Evolutionary conservation across 2,329 filamentous ascomycete species (phyloP).

Genomic region (Incumbomyces lentus): DNA sequence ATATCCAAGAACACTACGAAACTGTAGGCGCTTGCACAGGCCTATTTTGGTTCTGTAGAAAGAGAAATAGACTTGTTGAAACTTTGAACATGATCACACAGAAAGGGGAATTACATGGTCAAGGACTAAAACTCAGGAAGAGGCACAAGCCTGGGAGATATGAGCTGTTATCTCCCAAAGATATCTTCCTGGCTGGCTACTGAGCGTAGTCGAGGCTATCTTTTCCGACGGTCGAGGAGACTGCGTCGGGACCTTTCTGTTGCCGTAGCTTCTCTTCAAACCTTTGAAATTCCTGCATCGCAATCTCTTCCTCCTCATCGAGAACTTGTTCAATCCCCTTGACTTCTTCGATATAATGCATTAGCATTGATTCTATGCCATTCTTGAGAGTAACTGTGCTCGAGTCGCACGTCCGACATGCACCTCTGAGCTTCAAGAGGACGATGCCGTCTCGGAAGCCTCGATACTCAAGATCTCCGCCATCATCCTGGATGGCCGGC

Average conservation of each 20-base stretch:
- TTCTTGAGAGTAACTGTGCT: slow-evolving; percentile 96
- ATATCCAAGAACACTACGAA: no score
- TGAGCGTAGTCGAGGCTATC: slow-evolving; percentile 44
- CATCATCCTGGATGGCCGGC: slow-evolving; percentile 93
- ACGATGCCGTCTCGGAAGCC: slow-evolving; percentile 82
- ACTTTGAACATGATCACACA: no score
- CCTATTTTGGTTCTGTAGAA: no score
- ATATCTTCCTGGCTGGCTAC: slow-evolving; percentile 1
- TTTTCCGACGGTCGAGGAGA: slow-evolving; percentile 40
- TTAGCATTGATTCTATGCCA: slow-evolving; percentile 96
- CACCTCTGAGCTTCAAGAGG: slow-evolving; percentile 76
- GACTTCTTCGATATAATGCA: slow-evolving; percentile 96
- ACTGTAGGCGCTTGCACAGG: no score
- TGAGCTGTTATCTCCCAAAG: no score
- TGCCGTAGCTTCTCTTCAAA: slow-evolving; percentile 76
- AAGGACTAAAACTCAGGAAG: no score
- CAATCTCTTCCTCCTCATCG: slow-evolving; percentile 84
- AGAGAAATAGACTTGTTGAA: no score
- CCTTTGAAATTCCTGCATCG: slow-evolving; percentile 77
- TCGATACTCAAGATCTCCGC: slow-evolving; percentile 90
- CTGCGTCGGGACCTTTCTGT: slow-evolving; percentile 44
- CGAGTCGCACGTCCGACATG: slow-evolving; percentile 90
- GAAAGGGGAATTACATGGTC: no score
- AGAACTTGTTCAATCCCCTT: slow-evolving; percentile 83
- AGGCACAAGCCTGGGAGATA: no score